A percentile compares a stretch with the other conserved stretches of the same genome.
phyloP scores from a whole-genome alignment of 768 basidiomycete species.

The Lactifluus piperatus region DNA sequence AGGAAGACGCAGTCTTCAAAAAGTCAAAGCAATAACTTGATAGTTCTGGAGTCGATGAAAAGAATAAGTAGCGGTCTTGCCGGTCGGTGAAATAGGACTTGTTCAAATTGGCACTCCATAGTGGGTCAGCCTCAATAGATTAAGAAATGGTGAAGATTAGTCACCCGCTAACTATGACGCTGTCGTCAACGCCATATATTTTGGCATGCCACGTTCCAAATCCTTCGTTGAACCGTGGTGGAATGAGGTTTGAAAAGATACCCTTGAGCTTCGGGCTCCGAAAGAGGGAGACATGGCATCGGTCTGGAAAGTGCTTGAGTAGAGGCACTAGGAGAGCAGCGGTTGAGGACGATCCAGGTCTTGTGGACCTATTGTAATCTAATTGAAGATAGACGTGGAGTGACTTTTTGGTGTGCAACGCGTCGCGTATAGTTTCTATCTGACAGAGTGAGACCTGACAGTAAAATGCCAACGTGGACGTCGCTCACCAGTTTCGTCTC shows the following conservation, averaged over 20 bases:
- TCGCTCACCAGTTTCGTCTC: slow-evolving; percentile 69
- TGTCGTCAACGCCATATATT: slow-evolving; percentile 87
- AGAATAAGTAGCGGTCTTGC: slow-evolving; percentile 88
- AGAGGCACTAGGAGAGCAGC: slow-evolving; percentile 64
- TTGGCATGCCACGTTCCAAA: slow-evolving; percentile 99
- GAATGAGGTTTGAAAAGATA: slow-evolving; percentile 65
- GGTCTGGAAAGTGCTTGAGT: slow-evolving; percentile 56
- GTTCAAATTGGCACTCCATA: slow-evolving; percentile 80
- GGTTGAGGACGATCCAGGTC: slow-evolving; percentile 63
- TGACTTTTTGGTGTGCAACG: slow-evolving; percentile 48
- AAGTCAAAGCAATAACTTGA: slow-evolving; percentile 83
- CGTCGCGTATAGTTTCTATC: slow-evolving; percentile 57
- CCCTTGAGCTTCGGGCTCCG: slow-evolving; percentile 80
- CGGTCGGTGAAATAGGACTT: slow-evolving; percentile 90
- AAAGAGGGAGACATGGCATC: slow-evolving; percentile 75
- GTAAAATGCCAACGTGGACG: background rate
- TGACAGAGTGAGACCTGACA: slow-evolving; percentile 26
- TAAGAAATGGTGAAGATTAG: slow-evolving; percentile 27
- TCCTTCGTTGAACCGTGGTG: slow-evolving; percentile 92
- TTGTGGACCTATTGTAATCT: slow-evolving; percentile 74
- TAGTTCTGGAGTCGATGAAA: slow-evolving; percentile 49
- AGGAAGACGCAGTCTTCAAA: slow-evolving; percentile 53
- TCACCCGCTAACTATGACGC: slow-evolving; percentile 89
- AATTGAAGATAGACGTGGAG: slow-evolving; percentile 66
- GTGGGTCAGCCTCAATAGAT: background rate